phyloP scores from a whole-genome alignment of 805 yeast species.

The Saccharomyces paradoxus region DNA sequence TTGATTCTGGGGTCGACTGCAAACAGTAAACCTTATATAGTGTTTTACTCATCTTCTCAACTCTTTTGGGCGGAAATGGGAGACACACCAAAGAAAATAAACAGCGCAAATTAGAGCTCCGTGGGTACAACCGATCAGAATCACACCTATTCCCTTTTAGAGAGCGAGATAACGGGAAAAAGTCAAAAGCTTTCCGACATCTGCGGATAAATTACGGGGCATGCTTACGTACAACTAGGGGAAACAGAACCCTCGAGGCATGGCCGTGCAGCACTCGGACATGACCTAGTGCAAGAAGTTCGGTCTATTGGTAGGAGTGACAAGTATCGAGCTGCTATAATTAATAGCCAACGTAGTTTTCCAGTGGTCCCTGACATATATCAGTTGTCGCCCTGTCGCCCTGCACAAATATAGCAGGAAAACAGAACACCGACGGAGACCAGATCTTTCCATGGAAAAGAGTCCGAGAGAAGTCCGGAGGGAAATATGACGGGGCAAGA shows the following conservation, averaged over 20 bases:
- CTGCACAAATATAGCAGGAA: background rate
- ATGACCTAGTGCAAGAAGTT: background rate
- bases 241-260: background rate
- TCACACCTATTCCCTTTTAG: background rate
- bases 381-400: background rate
- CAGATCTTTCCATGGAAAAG: background rate
- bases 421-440: background rate
- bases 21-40: background rate
- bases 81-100: background rate
- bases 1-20: background rate
- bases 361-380: background rate
- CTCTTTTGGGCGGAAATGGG: background rate
- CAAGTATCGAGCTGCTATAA: background rate
- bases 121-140: background rate
- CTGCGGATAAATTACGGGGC: background rate
- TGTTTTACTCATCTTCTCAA: background rate
- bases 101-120: background rate
- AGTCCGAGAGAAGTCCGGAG: background rate
- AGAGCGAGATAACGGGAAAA: background rate
- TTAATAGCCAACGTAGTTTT: background rate
- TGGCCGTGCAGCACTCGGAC: background rate
- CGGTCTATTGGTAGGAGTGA: background rate
- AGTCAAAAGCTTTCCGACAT: background rate
- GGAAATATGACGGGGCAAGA: background rate
- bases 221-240: background rate